These are phyloP conservation scores for Plantago major DNA, from an alignment of 257 asterid species.

Conservation along the genomic window DNA sequence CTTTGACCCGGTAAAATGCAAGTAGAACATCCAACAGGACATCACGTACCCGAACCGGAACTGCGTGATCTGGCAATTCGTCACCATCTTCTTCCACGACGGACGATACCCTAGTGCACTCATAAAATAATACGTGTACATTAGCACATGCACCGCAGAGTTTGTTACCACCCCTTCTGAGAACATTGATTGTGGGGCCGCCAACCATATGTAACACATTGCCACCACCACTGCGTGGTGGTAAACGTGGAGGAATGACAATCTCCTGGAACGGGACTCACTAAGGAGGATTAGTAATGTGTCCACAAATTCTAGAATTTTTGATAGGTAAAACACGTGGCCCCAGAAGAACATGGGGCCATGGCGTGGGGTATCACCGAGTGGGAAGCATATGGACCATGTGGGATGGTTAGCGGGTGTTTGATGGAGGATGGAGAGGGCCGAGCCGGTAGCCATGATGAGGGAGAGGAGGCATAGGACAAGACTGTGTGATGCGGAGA, in stretches of 20 bases:
- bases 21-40: constrained; percentile 45
- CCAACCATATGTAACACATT: constrained; percentile 57
- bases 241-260: constrained; percentile 77
- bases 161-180: constrained; percentile 65
- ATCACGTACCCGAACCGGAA: constrained; percentile 44
- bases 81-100: constrained; percentile 66
- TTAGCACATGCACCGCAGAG: constrained; percentile 60
- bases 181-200: constrained; percentile 46
- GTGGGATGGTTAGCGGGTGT: constrained; percentile 38
- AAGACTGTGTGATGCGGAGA: constrained; percentile 49
- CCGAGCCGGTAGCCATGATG: constrained; percentile 58
- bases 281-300: constrained; percentile 51
- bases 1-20: constrained; percentile 41
- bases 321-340: constrained; percentile 58
- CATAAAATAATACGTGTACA: constrained; percentile 63
- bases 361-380: constrained; percentile 17
- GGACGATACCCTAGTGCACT: constrained; percentile 51
- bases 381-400: constrained; percentile 58
- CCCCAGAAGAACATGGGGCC: constrained; percentile 74
- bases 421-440: constrained; percentile 50
- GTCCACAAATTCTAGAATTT: constrained; percentile 56
- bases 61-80: constrained; percentile 60
- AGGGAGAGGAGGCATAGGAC: constrained; percentile 52
- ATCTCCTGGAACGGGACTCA: constrained; percentile 42
- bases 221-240: constrained; percentile 58